Base-by-base conservation (phyloP, 768 basidiomycete genomes). In the Boletus eberwhitei region DNA sequence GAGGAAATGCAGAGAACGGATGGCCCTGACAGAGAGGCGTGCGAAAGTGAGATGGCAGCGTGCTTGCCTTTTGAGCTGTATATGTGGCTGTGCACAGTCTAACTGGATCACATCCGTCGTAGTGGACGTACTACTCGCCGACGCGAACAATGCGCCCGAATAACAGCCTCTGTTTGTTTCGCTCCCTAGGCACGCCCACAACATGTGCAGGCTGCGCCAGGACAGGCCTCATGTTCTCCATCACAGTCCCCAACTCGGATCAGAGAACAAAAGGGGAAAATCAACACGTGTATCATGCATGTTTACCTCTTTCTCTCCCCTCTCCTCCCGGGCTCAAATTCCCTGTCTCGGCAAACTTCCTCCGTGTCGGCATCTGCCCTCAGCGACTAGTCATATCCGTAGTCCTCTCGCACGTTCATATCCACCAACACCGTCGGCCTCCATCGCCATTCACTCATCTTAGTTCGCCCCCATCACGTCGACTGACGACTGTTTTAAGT, bases 31-130 rank as follows among this genome's bases (percentile, higher is more conserved):
- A 61, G 53, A 63, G 49, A 63, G 64, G 69, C 69, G 69, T 70
- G 69, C 49, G 69, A 70, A 69, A 49, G 16, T 44, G 61, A 42
- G 50, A 54, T 8, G 60, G 62, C 43, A 60, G 58, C 60, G 56
- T 52, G 57, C 53, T 58, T 67, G 65, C 60, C 59, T 71, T 71
- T 63, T 71, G 67, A 69, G 67, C 58, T 38, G 53, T 59, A 58
- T 57, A 14, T 29, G 69, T 69, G 67, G 67, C 67, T 70, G 66
- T 69, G 67, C 42, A 29, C 2, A 6, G 8, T 17, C 35, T 42
- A 13, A 29, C 22, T 4, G 9, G 39, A 34, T 58, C 40, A 49
- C 45, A 43, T 19, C 47, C 47, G 35, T n/a, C 17, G 35, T 16
- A 9, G 17, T 19, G 12, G 43, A 44, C 26, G 11, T 31, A 13